phyloP scores from a whole-genome alignment of 192 early-diverging fungal genomes.

The Dispira parvispora region DNA sequence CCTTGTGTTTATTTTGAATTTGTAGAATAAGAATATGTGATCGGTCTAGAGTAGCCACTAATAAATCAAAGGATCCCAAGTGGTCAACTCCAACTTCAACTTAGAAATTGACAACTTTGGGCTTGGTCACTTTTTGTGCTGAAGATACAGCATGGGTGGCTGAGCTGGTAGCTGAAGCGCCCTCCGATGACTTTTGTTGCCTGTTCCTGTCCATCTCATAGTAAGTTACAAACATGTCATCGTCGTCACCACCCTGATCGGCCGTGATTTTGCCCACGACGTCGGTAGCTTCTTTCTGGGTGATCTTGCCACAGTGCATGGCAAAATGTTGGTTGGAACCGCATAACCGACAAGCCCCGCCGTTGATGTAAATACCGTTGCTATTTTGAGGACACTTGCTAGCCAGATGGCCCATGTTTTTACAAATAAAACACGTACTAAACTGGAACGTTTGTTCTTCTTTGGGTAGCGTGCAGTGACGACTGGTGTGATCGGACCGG shows the following conservation, averaged over 20 bases:
- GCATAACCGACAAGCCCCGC: constrained; percentile 78
- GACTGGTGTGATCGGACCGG: constrained; percentile 65
- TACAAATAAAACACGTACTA: constrained; percentile 82
- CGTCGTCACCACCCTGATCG: constrained; percentile 86
- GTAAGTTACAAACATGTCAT: constrained; percentile 36
- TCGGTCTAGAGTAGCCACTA: too few relatives aligned
- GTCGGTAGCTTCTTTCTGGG: constrained; percentile 23
- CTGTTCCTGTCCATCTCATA: background rate
- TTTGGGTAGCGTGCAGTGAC: constrained; percentile 36
- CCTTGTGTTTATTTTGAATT: too few relatives aligned
- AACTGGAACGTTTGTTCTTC: constrained; percentile 32
- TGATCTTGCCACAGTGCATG: background rate
- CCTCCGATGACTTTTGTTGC: background rate
- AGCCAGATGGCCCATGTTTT: constrained; percentile 64
- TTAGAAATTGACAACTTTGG: constrained; percentile 2
- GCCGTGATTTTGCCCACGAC: constrained; percentile 60
- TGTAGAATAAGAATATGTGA: too few relatives aligned
- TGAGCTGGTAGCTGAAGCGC: background rate
- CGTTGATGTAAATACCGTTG: constrained; percentile 76
- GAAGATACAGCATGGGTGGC: background rate
- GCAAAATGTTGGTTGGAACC: constrained; percentile 73
- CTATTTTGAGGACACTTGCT: constrained; percentile 75
- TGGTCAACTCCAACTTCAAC: too few relatives aligned
- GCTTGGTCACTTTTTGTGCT: background rate
- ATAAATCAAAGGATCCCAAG: too few relatives aligned